A percentile compares a stretch with the other conserved stretches of the same genome.
Evolutionary conservation across 768 basidiomycete species (phyloP).

Genomic region (Grammothele lineata): DNA sequence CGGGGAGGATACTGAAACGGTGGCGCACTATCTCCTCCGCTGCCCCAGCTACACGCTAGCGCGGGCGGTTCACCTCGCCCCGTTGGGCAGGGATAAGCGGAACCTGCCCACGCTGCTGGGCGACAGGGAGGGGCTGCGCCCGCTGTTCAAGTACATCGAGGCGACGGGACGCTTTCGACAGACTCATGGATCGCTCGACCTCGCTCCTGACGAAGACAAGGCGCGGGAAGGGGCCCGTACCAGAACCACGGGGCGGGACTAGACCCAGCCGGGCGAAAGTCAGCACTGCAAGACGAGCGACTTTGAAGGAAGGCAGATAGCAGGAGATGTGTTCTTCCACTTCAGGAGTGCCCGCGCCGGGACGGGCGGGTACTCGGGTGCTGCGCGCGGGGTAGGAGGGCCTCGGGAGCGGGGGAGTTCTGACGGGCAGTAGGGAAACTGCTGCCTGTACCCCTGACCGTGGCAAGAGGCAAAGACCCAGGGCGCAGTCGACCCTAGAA

Average conservation of each 20-base stretch:
- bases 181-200: neutral
- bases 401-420: neutral
- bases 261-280: neutral
- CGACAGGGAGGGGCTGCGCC: neutral
- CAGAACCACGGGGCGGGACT: too few relatives aligned
- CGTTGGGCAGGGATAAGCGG: neutral
- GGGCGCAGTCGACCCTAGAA: neutral
- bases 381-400: neutral
- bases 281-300: neutral
- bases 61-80: neutral
- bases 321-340: too few relatives aligned
- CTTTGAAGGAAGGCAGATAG: too few relatives aligned
- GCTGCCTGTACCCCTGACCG: neutral
- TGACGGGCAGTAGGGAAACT: neutral
- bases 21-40: constrained; percentile 18
- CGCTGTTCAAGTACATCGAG: constrained; percentile 10
- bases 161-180: constrained; percentile 6
- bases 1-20: constrained; percentile 4
- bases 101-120: constrained; percentile 5
- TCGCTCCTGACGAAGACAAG: neutral
- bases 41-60: constrained; percentile 8
- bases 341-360: neutral
- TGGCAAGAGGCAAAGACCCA: neutral
- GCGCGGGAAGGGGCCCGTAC: too few relatives aligned
- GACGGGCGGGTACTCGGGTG: neutral